Evolutionary conservation across 1,284 basidiomycete species (phyloP), one percentile per base, ranked within the genome.

Genomic region (Phaffia rhodozyma): DNA sequence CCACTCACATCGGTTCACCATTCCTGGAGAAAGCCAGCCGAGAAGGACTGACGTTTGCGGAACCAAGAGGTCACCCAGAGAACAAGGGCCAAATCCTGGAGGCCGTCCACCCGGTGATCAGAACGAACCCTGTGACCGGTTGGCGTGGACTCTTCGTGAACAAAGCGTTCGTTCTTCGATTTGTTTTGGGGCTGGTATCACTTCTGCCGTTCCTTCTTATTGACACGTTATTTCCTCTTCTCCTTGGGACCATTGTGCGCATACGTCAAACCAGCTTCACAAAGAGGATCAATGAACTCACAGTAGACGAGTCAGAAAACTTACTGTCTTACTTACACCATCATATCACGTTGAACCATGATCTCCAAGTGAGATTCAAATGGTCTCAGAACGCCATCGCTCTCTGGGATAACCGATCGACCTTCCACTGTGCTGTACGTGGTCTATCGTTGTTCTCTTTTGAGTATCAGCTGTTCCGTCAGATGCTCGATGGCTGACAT

Each of bases 1-100:
- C 84, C 0, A 75, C 81, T 1, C 84, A 86, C 70, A 75, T 78
- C 58, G 84, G 78, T 21, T 75, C 77, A 56, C 75, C 78, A 66
- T 86, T 86, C 76, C 69, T 78, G 54, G 76, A 80, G 30, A 78
- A 68, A 25, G 70, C 69, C 47, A 58, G 49, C 2, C 55, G 60
- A 20, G 49, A 58, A 52, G 48, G 30, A n/a, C 57, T 62, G 29
- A 57, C 65, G 30, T 61, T 70, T 60, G 54, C 34, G 1, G 53
- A 56, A 29, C 58, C 58, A 20, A 48, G 63, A 29, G 63, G 63
- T 20, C 58, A 65, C 49, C 63, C 63, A 11, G 54, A 51, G 30
- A 65, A 65, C 60, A 50, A 30, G 5, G 59, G 63, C 23, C 63
- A 65, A 49, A 4, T 54, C 32, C 63, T 65, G 13, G 27, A 9